Conservation (phyloP, 257 asterid species). For the Nicotiana otophora region DNA sequence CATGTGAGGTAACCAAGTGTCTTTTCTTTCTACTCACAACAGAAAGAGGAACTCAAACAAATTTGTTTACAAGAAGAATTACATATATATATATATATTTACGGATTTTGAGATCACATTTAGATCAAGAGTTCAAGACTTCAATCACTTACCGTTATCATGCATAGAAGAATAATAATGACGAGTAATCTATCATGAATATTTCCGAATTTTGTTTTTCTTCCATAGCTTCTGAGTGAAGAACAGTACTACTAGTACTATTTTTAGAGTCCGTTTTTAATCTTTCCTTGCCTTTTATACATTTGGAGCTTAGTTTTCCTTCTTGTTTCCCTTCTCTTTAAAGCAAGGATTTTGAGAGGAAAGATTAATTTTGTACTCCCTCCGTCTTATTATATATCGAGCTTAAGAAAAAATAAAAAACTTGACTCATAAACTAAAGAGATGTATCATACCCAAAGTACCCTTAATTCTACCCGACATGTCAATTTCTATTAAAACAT, state of each 20-base stretch:
- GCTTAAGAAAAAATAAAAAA: no score
- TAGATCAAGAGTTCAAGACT: no score
- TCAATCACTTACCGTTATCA: no score
- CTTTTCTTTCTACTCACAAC: background rate
- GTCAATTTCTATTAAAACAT: background rate
- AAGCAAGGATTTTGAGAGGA: background rate
- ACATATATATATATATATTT: no score
- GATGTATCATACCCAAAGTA: background rate
- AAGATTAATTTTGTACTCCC: background rate
- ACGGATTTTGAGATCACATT: no score
- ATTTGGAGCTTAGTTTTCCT: background rate
- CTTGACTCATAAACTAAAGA: background rate
- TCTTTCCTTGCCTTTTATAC: background rate
- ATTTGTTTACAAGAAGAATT: background rate
- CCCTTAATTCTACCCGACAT: background rate
- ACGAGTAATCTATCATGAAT: background rate
- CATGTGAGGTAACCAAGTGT: slow-evolving; percentile 18
- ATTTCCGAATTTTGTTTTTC: background rate
- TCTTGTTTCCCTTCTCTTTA: background rate
- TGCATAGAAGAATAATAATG: no score
- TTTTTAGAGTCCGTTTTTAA: background rate
- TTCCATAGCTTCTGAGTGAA: background rate
- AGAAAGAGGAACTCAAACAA: background rate
- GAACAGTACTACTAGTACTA: background rate
- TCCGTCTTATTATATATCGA: background rate